These are phyloP conservation scores for Cornus suecica DNA, from an alignment of 148 eudicot genomes.

Conservation along the genomic window DNA sequence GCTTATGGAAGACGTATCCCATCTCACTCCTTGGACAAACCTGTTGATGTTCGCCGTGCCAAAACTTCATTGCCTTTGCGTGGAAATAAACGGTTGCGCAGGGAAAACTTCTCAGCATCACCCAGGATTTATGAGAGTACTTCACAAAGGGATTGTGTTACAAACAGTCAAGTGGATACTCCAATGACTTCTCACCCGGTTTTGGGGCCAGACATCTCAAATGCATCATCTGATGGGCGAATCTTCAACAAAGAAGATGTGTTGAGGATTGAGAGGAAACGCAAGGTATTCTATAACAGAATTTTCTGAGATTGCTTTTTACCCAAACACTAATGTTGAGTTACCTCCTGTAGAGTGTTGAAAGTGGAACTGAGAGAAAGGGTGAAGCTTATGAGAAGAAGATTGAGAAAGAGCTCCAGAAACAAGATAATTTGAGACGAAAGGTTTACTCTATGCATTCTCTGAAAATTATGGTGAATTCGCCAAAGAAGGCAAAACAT, in stretches of 20 bases:
- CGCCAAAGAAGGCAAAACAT: background rate
- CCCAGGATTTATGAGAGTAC: conserved; percentile 20
- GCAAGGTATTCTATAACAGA: conserved; percentile 34
- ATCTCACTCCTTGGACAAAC: conserved; percentile 25
- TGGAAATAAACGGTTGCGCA: conserved; percentile 27
- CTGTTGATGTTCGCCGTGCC: conserved; percentile 24
- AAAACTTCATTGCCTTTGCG: conserved; percentile 25
- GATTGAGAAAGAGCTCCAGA: conserved; percentile 47
- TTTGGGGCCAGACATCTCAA: background rate
- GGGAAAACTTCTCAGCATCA: conserved; percentile 30
- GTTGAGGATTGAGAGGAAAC: conserved; percentile 36
- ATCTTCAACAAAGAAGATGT: conserved; percentile 25
- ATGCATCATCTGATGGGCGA: conserved; percentile 10
- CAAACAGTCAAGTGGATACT: conserved; percentile 16
- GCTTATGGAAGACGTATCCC: conserved; percentile 27
- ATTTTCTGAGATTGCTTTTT: background rate
- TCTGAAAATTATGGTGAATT: background rate
- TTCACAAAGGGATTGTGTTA: conserved; percentile 15
- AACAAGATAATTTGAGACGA: conserved; percentile 46
- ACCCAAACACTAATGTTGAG: conserved; percentile 4
- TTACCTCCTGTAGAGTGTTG: conserved; percentile 37
- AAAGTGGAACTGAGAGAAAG: conserved; percentile 29
- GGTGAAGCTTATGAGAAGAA: conserved; percentile 44
- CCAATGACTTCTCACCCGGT: conserved; percentile 7
- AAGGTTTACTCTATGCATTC: conserved; percentile 32